Conservation (phyloP, 164 flowering plant species). For the Magnolia officinalis region DNA sequence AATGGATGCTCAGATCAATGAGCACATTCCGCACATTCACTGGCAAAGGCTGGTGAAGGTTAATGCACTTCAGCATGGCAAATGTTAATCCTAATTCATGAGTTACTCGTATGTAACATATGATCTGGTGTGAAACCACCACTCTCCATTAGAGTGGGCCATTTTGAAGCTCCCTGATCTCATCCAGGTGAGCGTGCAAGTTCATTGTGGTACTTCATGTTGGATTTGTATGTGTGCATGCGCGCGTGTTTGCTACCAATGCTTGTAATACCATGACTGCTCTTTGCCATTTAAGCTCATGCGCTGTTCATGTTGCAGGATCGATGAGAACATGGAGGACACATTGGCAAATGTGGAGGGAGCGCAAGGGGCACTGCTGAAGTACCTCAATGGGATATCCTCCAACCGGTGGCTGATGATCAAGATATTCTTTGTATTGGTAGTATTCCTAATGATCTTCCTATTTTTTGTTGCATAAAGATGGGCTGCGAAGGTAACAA, state of each 20-base stretch:
- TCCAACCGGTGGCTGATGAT: conserved; percentile 95
- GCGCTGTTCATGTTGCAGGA: conserved; percentile 36
- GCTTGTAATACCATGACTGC: too few relatives aligned
- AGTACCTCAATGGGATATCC: conserved; percentile 85
- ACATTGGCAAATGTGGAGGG: conserved; percentile 89
- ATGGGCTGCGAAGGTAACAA: neutral
- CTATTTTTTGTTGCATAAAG: conserved; percentile 79
- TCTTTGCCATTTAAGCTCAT: too few relatives aligned
- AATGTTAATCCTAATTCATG: neutral
- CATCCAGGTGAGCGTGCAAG: neutral
- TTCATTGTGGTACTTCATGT: neutral
- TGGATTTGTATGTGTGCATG: neutral
- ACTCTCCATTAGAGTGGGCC: neutral
- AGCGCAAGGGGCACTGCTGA: conserved; percentile 71
- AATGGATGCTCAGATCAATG: neutral
- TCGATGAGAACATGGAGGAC: conserved; percentile 95
- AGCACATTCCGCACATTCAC: neutral
- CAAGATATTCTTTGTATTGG: conserved; percentile 84
- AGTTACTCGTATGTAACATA: neutral
- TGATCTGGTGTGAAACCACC: neutral
- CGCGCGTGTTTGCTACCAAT: too few relatives aligned
- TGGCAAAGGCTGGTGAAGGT: too few relatives aligned
- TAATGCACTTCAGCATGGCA: neutral
- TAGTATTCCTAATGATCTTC: conserved; percentile 84
- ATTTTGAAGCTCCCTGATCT: neutral